Evolutionary conservation across 2,329 filamentous ascomycete species (phyloP), one percentile per base, ranked within the genome.

Genomic region (Clarireedia sp.): DNA sequence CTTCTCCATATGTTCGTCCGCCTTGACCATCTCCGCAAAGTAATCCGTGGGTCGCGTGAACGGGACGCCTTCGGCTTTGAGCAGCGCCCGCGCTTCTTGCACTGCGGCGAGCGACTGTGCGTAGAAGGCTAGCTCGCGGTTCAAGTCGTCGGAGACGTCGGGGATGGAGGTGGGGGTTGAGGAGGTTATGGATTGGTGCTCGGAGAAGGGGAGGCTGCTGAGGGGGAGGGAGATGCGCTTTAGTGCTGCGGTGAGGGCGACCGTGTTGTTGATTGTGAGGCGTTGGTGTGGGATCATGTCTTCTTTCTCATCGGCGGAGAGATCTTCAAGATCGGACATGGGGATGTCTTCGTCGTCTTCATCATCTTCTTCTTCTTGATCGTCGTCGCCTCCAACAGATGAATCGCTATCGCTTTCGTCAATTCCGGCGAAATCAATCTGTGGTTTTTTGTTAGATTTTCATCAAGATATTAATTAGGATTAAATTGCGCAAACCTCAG

Each of bases 11-110:
- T 96, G 94, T 66, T 95, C 92, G 70, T 99, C 94, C 67, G 86
- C 89, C 82, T 97, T 97, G 67, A 96, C 86, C 91, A 97, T 99
- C 78, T 99, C 94, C 45, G 94, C 94, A 66, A 99, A 99, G 75
- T 95, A 99, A 74, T 99, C 94, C 55, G 82, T 85, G 3, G 94
- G 94, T 9, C 94, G 82, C 26, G 89, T 86, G 74, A 99, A 99
- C 6, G 88, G 82, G 0, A 92, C 80, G 8, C 86, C 86, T 71
- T 96, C 92, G 60, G 86, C 85, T 68, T 88, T 86, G 23, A 99
- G 78, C 59, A 85, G 75, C n/a, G 75, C 71, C 55, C 92, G 86
- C 2, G 83, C 94, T 58, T 82, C 75, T 61, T 85, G 81, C 3
- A 86, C 90, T 1, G 90, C 90, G 37, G 88, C 83, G 40, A 95